Evolutionary conservation across 2,329 filamentous ascomycete genomes (phyloP).

Genomic region (Fusarium staphyleae): DNA sequence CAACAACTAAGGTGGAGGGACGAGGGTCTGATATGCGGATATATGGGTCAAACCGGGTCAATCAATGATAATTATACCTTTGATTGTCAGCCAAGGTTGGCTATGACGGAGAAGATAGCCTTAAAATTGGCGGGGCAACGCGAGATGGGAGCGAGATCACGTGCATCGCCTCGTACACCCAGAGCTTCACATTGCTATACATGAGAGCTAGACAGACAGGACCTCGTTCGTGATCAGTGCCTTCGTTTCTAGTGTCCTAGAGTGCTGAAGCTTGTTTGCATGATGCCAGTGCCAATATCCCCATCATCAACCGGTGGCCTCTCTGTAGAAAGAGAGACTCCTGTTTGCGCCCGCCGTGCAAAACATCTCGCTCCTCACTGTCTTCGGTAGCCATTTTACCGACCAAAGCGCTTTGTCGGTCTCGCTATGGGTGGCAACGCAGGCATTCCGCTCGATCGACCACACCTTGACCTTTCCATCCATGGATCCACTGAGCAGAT

Average conservation of each 20-base stretch:
- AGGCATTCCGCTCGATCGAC: slow-evolving; percentile 83
- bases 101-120: slow-evolving; percentile 34
- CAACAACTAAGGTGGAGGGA: neutral
- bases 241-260: neutral
- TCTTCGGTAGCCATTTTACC: slow-evolving; percentile 83
- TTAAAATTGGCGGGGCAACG: slow-evolving; percentile 62
- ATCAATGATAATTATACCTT: slow-evolving; percentile 14
- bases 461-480: slow-evolving; percentile 97
- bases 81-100: slow-evolving; percentile 10
- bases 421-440: slow-evolving; percentile 93
- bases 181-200: neutral
- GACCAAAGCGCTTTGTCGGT: slow-evolving; percentile 85
- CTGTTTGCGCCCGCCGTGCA: slow-evolving; percentile 79
- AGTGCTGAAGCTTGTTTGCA: neutral
- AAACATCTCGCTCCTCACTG: slow-evolving; percentile 73
- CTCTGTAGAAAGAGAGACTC: slow-evolving; percentile 82
- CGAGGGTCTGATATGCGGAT: neutral
- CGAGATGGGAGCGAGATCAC: slow-evolving; percentile 57
- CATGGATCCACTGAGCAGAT: slow-evolving; percentile 84
- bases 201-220: neutral
- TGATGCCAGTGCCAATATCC: neutral
- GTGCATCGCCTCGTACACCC: slow-evolving; percentile 45
- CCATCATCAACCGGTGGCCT: slow-evolving; percentile 62
- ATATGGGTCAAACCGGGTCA: neutral
- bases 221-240: neutral